These are phyloP conservation scores for Myriosclerotinia curreyana DNA, from an alignment of 2,329 filamentous ascomycete genomes.

Conservation along the genomic window DNA sequence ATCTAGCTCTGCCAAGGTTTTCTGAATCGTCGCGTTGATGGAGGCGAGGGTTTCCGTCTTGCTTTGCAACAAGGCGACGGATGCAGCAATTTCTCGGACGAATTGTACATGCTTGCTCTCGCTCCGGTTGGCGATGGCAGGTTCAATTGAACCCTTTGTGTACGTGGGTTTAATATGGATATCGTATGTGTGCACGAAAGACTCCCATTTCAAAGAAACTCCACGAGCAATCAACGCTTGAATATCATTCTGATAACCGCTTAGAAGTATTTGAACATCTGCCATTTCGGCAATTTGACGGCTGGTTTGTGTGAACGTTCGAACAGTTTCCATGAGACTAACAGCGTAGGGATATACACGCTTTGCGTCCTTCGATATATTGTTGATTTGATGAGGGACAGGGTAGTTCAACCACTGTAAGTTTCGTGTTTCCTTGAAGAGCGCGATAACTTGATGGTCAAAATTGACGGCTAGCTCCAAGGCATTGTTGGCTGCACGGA, in stretches of 20 bases:
- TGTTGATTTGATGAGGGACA: constrained; percentile 91
- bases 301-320: constrained; percentile 84
- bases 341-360: constrained; percentile 97
- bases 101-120: constrained; percentile 97
- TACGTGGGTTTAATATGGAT: constrained; percentile 69
- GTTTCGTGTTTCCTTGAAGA: constrained; percentile 98
- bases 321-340: constrained; percentile 97
- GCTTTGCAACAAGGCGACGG: constrained; percentile 81
- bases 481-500: constrained; percentile 84
- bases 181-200: constrained; percentile 95
- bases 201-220: constrained; percentile 91
- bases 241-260: constrained; percentile 88
- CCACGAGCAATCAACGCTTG: constrained; percentile 82
- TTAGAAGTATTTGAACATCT: constrained; percentile 81
- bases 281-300: constrained; percentile 81
- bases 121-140: constrained; percentile 54
- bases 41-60: constrained; percentile 78
- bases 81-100: constrained; percentile 85
- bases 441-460: constrained; percentile 90
- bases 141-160: constrained; percentile 58
- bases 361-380: constrained; percentile 97
- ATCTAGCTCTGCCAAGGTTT: constrained; percentile 77
- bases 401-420: constrained; percentile 92
- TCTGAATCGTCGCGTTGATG: constrained; percentile 78
- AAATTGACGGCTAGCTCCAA: constrained; percentile 94